phyloP scores from a whole-genome alignment of 257 asterid genomes.

The Cinchona pubescens region DNA sequence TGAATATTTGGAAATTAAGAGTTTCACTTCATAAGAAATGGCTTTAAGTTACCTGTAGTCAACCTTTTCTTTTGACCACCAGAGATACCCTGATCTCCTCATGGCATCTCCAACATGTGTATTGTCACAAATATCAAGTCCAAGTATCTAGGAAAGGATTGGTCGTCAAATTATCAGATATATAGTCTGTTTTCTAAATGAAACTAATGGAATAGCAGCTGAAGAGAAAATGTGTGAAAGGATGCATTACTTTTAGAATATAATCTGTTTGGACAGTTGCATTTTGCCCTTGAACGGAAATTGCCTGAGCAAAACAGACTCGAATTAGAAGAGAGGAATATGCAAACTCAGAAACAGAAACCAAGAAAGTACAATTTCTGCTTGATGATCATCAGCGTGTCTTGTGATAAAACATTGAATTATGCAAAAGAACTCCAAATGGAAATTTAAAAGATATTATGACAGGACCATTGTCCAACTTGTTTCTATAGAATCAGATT shows the following conservation, averaged over 20 bases:
- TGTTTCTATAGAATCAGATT: no score
- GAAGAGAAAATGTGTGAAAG: not conserved
- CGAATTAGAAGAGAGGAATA: not conserved
- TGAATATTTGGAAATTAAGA: not conserved
- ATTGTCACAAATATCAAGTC: conserved; percentile 54
- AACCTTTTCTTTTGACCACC: conserved; percentile 65
- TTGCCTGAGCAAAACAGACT: conserved; percentile 32
- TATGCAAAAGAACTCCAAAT: not conserved
- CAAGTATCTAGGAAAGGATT: conserved; percentile 41
- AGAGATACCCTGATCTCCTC: conserved; percentile 54
- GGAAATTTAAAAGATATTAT: not conserved
- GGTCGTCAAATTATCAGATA: conserved; percentile 18
- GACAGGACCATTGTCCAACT: no score
- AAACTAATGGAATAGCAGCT: not conserved
- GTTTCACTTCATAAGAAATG: not conserved
- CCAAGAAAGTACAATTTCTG: no score
- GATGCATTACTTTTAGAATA: conserved; percentile 38
- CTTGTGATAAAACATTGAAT: not conserved
- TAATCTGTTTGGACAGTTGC: conserved; percentile 50
- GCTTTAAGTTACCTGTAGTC: conserved; percentile 38
- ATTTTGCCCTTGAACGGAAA: no score
- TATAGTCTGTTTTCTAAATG: not conserved
- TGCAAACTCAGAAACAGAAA: not conserved
- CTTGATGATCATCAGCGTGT: not conserved
- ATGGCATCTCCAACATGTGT: conserved; percentile 57